These are phyloP conservation scores for Verticillium alfalfae DNA, from an alignment of 2,329 filamentous ascomycete species.

Conservation along the genomic window DNA sequence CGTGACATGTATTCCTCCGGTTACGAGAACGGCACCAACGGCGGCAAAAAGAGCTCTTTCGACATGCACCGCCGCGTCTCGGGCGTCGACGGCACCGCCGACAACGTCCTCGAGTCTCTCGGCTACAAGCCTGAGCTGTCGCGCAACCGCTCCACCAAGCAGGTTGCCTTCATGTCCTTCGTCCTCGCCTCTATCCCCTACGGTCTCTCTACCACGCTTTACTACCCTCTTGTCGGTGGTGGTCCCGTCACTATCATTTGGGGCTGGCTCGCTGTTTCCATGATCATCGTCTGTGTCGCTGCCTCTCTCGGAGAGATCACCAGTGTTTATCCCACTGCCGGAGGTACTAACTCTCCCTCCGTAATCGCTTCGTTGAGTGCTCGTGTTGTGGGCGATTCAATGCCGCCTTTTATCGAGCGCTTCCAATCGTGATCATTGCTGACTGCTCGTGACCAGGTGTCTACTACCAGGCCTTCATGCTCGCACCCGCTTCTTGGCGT, in stretches of 20 bases:
- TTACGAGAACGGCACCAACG: conserved; percentile 1
- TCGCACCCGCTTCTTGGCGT: conserved; percentile 56
- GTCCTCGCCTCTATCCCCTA: conserved; percentile 71
- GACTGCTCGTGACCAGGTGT: conserved; percentile 34
- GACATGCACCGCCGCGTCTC: conserved; percentile 3
- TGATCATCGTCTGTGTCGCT: conserved; percentile 67
- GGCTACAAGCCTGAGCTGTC: conserved; percentile 62
- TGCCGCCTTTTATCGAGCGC: not conserved
- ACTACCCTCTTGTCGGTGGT: conserved; percentile 61
- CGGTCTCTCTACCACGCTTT: conserved; percentile 64
- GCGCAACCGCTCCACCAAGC: conserved; percentile 60
- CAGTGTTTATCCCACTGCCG: conserved; percentile 70
- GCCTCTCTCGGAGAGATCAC: conserved; percentile 69
- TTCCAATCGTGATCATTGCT: not conserved
- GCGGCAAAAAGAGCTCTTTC: conserved; percentile 1
- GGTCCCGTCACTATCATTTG: conserved; percentile 67
- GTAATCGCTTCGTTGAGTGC: not conserved
- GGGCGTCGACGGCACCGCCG: conserved; percentile 38
- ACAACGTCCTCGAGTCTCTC: conserved; percentile 57
- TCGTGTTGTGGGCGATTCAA: not conserved
- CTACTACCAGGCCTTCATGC: conserved; percentile 76
- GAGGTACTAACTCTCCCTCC: conserved; percentile 35
- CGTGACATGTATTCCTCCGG: not conserved
- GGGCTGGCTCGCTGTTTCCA: conserved; percentile 65
- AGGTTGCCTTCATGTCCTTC: conserved; percentile 72